Base-by-base conservation (phyloP, 176 grass and related monocot species). In the Oryza punctata region DNA sequence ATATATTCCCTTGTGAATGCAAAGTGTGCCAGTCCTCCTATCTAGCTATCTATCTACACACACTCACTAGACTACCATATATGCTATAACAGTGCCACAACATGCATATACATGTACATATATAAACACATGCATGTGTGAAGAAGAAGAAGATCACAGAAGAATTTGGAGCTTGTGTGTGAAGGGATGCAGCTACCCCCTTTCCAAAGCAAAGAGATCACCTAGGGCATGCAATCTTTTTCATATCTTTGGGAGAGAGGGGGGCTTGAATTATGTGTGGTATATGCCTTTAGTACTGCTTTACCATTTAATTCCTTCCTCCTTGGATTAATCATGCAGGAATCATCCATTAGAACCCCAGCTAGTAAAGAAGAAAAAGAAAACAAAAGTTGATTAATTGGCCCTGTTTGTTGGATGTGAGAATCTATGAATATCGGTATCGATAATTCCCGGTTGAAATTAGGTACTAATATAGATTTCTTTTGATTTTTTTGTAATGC, bases 161-260 rank as follows among this genome's bases (percentile, higher is more conserved):
- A 3, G 59, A 92, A 84, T 47, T 45, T 14, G 45, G 85, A 87
- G 82, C 88, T 86, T 95, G 68, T 81, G 82, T 91, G 93, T 84
- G 93, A 91, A 96, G 90, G 87, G 78, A 78, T 87, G 83, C 78
- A 78, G 52, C 83, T 49, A 59, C 77, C 80, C 37, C 40, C 91
- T 99, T 99, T 91, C 85, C 87, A 99, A 94, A 94, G 87, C 83
- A 89, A 99, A 92, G 84, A 84, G 33, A 35, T 29, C 66, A 72
- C 86, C 19, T 19, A 77, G 43, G 78, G 18, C 52, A 57, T 57
- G 52, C 52, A 76, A 73, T 79, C 83, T 60, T 95, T 90, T 95
- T 90, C 75, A 83, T 93, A 90, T 89, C 85, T 85, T 87, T 87
- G 85, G 81, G 47, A 49, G 43, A 45, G 32, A 32, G 12, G 12